phyloP scores from a whole-genome alignment of 78 protist species.

The Guillardia theta region DNA sequence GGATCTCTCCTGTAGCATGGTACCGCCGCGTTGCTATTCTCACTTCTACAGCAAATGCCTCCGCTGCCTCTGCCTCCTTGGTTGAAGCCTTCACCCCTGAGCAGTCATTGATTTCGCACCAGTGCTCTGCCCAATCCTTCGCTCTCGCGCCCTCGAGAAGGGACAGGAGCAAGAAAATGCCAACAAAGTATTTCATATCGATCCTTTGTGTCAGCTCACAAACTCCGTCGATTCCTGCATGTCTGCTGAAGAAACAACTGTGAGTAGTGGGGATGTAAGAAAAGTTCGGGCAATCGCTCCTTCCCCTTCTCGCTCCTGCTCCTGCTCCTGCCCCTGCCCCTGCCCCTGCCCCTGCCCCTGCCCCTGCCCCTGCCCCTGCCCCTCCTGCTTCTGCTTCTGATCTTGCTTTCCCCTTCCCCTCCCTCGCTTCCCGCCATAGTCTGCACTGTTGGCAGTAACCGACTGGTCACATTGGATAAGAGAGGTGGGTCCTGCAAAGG shows the following conservation, averaged over 20 bases:
- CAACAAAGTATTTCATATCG: not conserved
- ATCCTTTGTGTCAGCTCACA: not conserved
- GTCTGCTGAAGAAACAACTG: not conserved
- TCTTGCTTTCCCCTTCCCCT: too few species aligned
- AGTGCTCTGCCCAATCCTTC: not conserved
- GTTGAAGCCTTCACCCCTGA: not conserved
- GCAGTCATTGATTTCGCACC: conserved; percentile 36
- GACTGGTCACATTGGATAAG: too few species aligned
- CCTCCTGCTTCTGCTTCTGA: not conserved
- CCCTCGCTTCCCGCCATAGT: too few species aligned
- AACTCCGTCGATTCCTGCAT: not conserved
- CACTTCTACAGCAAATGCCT: not conserved
- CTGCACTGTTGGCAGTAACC: too few species aligned
- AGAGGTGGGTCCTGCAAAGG: too few species aligned
- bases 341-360: not conserved
- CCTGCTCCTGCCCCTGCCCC: not conserved
- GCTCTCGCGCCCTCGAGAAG: not conserved
- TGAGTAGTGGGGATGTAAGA: not conserved
- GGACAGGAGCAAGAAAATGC: not conserved
- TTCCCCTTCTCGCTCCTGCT: not conserved
- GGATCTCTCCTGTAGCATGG: not conserved
- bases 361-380: not conserved
- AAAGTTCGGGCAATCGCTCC: not conserved
- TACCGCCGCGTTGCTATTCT: not conserved
- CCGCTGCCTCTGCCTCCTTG: not conserved